phyloP scores from a whole-genome alignment of 768 basidiomycete species.

The Terana coerulea region DNA sequence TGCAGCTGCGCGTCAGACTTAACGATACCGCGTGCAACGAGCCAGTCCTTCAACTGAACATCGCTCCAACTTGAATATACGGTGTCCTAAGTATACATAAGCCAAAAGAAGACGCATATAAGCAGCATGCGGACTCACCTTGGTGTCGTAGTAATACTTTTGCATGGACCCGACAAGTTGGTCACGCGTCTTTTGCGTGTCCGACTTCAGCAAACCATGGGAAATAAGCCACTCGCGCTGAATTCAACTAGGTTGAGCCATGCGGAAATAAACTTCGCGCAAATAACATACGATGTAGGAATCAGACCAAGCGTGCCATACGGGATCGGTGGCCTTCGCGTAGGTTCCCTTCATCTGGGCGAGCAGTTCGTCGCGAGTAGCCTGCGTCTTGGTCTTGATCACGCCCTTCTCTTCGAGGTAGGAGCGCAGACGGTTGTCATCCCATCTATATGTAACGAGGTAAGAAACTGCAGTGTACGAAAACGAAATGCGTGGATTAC shows the following conservation, averaged over 20 bases:
- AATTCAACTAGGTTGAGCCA: background rate
- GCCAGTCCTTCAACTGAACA: constrained; percentile 52
- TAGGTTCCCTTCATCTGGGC: constrained; percentile 68
- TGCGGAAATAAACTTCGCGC: background rate
- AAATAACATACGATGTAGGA: constrained; percentile 62
- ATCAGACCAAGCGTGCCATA: constrained; percentile 87
- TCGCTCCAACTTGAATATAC: constrained; percentile 75
- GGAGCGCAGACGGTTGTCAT: constrained; percentile 64
- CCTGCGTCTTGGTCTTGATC: constrained; percentile 56
- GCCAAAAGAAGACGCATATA: background rate
- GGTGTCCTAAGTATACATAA: constrained; percentile 29
- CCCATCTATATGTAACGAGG: constrained; percentile 42
- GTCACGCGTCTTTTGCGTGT: constrained; percentile 51
- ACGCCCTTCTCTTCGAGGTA: constrained; percentile 78
- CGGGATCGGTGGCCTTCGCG: constrained; percentile 52
- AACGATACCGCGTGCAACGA: constrained; percentile 72
- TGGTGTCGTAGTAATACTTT: constrained; percentile 64
- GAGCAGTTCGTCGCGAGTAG: constrained; percentile 64
- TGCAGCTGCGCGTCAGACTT: constrained; percentile 56
- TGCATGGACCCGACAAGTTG: constrained; percentile 65
- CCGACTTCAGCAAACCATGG: constrained; percentile 65
- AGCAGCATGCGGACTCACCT: background rate
- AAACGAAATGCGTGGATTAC: background rate
- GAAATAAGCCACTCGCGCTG: constrained; percentile 80
- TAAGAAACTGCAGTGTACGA: too few relatives aligned